Percentiles rank a stretch among this genome's conserved stretches.
phyloP scores from a whole-genome alignment of 495 filamentous ascomycete genomes.

The Aspergillus baeticus region DNA sequence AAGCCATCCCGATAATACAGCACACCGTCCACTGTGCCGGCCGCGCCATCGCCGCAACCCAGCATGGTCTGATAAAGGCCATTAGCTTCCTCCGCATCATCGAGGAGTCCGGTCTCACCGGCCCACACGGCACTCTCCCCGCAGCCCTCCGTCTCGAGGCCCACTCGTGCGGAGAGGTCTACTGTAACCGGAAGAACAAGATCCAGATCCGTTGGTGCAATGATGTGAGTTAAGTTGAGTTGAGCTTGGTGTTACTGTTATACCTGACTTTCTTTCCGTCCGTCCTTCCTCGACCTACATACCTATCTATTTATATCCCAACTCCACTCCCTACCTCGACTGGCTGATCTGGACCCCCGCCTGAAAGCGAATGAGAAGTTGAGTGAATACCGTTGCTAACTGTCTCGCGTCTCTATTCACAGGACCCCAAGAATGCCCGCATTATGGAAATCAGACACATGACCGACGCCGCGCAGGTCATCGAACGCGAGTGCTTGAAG shows the following conservation, averaged over 20 bases:
- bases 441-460: neutral
- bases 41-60: neutral
- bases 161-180: neutral
- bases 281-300: no score
- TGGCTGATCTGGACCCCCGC: no score
- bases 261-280: no score
- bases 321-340: no score
- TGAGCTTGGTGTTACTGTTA: no score
- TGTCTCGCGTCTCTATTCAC: neutral
- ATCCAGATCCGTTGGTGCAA: constrained; percentile 2
- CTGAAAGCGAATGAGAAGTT: no score
- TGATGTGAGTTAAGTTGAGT: neutral
- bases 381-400: neutral
- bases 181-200: neutral
- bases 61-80: neutral
- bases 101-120: neutral
- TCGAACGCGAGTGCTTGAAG: neutral
- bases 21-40: neutral
- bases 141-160: neutral
- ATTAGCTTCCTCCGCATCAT: neutral
- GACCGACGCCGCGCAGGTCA: neutral
- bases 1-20: neutral
- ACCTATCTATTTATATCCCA: no score
- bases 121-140: neutral
- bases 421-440: neutral